Evolutionary conservation across 257 asterid species (phyloP), one percentile per base, ranked within the genome.

Genomic region (Gynochthodes officinalis): DNA sequence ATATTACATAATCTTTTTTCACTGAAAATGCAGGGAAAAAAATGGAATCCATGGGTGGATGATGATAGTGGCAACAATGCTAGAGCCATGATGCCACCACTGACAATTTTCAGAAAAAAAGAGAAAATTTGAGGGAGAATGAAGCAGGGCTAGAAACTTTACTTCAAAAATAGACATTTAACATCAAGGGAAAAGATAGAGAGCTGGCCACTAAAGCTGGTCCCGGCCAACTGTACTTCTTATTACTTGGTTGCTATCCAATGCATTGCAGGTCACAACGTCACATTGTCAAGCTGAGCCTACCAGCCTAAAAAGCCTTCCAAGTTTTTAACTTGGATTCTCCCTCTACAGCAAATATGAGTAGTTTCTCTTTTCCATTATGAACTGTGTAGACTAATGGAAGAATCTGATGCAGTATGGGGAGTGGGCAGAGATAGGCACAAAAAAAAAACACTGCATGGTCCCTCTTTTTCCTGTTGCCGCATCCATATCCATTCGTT

Each of bases 401-500:
- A 35, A 69, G 64, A 35, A 53, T 69, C 64, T 69, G 53, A 69
- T 69, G 50, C 49, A 69, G 23, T 23, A 42, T 37, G 32, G 23
- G 27, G 23, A 16, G 25, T 43, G 40, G 27, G 27, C 39, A 28
- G 46, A 9, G 37, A 40, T 64, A 63, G 69, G 42, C 61, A 23
- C 21, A 21, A 27, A 18, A 23, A 28, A 54, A 54, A 25, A 25
- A 53, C 27, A 40, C 32, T 13, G 65, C 9, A 55, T 70, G 74
- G 74, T 40, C 74, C 74, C 74, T 55, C 11, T 55, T 42, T 39
- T 70, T 70, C 74, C 55, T 40, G 42, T 55, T 70, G 65, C 74
- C 74, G 74, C 74, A 55, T 55, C 55, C 74, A 40, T 39, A 55
- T 70, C 74, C 74, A 27, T 70, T 55, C 66, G 66, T 55, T 39